Base-by-base conservation (phyloP, 805 yeast species). In the Cyberlindnera sargentensis region DNA sequence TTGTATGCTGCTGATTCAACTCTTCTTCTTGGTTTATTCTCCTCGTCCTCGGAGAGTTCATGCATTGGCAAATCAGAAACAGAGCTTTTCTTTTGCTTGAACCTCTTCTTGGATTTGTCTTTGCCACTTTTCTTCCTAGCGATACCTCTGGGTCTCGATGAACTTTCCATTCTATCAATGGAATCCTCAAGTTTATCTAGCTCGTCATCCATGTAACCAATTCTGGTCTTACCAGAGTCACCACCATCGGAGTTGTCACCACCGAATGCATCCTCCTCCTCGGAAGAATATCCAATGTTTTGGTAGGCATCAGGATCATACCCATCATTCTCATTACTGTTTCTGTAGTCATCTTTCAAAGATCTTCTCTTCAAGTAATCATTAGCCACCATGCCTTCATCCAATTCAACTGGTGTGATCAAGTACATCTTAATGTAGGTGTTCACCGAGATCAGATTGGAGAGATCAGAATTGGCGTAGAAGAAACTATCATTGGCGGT, bases 371-470 rank as follows among this genome's bases (percentile, higher is more conserved):
- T 37, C 26, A 68, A 47, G 40, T 49, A 70, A 47, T 64, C 69
- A 20, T 47, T 52, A 2, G 73, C 73, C 11, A 49, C 48, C 39
- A 47, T 51, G 1, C 64, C 68, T 9, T 55, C 66, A 3, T 56
- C 68, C 34, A 71, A 64, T 5, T 51, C 60, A 20, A 69, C 68
- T 5, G 66, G 45, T 37, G 58, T 61, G 3, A 47, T 43, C 34
- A 69, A 50, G 66, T 75, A 77, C 47, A 67, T 72, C 39, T 65
- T 61, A 10, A 80, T 58, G 29, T 65, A 56, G 5, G 63, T 67
- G 11, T 62, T 46, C 5, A 63, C 64, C 9, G 63, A 65, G 8
- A 56, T 55, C 15, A 80, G 47, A 5, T 49, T 49, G 3, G 62
- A 63, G 6, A 59, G 47, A 1, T 66, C 51, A 1, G 71, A 51